Evolutionary conservation across 192 early-diverging fungal species (phyloP).

Genomic region (Gamsiella multidivaricata): DNA sequence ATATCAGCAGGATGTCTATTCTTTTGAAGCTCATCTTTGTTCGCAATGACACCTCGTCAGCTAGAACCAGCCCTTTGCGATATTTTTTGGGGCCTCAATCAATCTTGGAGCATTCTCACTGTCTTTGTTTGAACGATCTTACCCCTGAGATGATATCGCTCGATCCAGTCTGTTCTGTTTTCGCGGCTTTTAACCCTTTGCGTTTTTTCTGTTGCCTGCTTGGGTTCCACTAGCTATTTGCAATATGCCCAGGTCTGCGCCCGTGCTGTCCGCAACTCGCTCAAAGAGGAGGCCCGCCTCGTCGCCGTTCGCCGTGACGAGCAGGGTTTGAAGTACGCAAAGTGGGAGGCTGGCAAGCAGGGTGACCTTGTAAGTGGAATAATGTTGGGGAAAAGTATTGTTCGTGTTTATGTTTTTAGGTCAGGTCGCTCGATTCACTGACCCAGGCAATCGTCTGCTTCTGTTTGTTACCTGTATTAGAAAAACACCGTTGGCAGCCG

Average conservation of each 20-base stretch:
- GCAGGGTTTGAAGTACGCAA: slow-evolving; percentile 76
- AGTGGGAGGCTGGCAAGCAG: slow-evolving; percentile 86
- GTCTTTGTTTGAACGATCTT: no score
- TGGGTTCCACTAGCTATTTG: slow-evolving; percentile 73
- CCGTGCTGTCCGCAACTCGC: slow-evolving; percentile 81
- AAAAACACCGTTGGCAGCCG: slow-evolving; percentile 46
- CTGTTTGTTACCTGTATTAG: not conserved
- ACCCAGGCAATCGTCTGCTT: not conserved
- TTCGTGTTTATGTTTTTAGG: not conserved
- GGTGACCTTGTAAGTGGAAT: slow-evolving; percentile 75
- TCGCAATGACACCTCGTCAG: no score
- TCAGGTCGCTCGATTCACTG: not conserved
- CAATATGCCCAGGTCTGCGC: slow-evolving; percentile 87
- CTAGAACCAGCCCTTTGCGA: not conserved
- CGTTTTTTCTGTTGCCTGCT: not conserved
- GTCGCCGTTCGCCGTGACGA: slow-evolving; percentile 80
- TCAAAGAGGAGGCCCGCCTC: slow-evolving; percentile 80
- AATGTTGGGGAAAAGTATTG: no score
- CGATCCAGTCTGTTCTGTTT: no score
- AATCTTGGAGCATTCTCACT: not conserved
- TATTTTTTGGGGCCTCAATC: not conserved
- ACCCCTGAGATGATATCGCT: not conserved
- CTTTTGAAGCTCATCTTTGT: not conserved
- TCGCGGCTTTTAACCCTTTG: no score
- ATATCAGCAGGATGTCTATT: no score